These are phyloP conservation scores for Castanea sativa DNA, from an alignment of 306 rosid species.

Conservation along the genomic window DNA sequence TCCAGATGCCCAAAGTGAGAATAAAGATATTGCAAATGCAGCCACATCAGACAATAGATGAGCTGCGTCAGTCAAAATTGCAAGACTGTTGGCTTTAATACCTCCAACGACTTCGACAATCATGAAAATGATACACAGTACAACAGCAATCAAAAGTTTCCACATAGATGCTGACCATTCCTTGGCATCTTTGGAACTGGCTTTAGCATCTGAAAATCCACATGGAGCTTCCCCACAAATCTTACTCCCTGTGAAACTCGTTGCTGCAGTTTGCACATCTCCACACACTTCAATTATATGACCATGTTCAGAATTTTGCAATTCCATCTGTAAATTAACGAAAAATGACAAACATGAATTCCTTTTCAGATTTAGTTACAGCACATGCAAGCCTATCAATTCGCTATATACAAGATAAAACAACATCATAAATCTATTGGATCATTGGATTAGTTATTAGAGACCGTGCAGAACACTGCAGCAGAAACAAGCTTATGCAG, in stretches of 20 bases:
- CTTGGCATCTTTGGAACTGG: constrained; percentile 43
- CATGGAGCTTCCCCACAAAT: constrained; percentile 58
- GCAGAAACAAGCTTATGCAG: not conserved
- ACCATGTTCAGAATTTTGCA: constrained; percentile 31
- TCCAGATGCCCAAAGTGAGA: constrained; percentile 62
- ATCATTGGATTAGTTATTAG: not conserved
- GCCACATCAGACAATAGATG: constrained; percentile 63
- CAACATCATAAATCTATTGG: not conserved
- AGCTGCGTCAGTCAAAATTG: constrained; percentile 69
- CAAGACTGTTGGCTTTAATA: constrained; percentile 62
- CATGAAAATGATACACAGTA: constrained; percentile 51
- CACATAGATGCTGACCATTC: constrained; percentile 54
- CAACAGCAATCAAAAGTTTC: constrained; percentile 50
- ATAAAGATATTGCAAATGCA: constrained; percentile 59
- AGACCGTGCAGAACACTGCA: not conserved
- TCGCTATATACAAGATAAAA: not conserved
- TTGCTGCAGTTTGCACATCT: constrained; percentile 30
- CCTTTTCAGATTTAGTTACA: not conserved
- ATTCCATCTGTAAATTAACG: constrained; percentile 49
- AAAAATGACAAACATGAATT: not conserved
- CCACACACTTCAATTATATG: constrained; percentile 49
- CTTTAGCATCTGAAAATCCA: constrained; percentile 50
- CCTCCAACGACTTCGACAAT: constrained; percentile 60
- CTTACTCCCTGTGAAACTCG: constrained; percentile 35
- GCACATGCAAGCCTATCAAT: not conserved